A percentile compares a stretch with the other conserved stretches of the same genome.
Conservation (phyloP, 768 basidiomycete species). For the Tephrocybe rancida region DNA sequence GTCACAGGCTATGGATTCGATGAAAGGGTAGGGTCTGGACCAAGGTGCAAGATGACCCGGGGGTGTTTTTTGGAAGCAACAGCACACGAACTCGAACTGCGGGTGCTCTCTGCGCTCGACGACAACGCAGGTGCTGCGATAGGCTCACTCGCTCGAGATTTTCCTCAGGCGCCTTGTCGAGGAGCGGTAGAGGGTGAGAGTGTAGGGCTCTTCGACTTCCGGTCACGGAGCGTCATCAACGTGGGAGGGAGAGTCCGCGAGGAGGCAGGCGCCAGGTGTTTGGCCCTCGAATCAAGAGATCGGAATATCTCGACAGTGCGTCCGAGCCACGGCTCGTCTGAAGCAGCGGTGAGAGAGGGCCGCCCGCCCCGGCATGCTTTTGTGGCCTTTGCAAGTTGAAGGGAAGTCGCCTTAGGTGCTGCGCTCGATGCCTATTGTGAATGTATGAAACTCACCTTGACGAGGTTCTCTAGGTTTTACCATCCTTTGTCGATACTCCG, state of each 20-base stretch:
- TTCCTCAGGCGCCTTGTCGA: neutral
- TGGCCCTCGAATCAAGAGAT: slow-evolving; percentile 37
- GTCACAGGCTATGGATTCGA: neutral
- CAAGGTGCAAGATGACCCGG: slow-evolving; percentile 33
- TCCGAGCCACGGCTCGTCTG: slow-evolving; percentile 58
- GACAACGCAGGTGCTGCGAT: neutral
- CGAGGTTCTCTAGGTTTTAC: slow-evolving; percentile 68
- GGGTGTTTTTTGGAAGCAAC: slow-evolving; percentile 45
- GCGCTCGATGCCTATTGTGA: neutral
- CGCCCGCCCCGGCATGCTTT: slow-evolving; percentile 62
- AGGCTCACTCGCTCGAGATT: slow-evolving; percentile 1
- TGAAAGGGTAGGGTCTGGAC: slow-evolving; percentile 22
- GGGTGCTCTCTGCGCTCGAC: neutral
- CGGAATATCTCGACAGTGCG: slow-evolving; percentile 53
- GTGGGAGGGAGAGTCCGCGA: slow-evolving; percentile 6
- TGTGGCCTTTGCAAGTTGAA: slow-evolving; percentile 63
- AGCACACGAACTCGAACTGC: slow-evolving; percentile 32
- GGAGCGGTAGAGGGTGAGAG: slow-evolving; percentile 3
- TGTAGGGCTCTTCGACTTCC: slow-evolving; percentile 13
- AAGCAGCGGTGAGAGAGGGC: slow-evolving; percentile 34
- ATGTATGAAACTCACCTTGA: slow-evolving; percentile 45
- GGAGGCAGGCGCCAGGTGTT: neutral
- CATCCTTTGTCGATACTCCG: slow-evolving; percentile 49
- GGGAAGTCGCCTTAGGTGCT: neutral
- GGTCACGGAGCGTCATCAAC: slow-evolving; percentile 16